Evolutionary conservation across 495 filamentous ascomycete species (phyloP).

Genomic region (Penicillium diatomitis): DNA sequence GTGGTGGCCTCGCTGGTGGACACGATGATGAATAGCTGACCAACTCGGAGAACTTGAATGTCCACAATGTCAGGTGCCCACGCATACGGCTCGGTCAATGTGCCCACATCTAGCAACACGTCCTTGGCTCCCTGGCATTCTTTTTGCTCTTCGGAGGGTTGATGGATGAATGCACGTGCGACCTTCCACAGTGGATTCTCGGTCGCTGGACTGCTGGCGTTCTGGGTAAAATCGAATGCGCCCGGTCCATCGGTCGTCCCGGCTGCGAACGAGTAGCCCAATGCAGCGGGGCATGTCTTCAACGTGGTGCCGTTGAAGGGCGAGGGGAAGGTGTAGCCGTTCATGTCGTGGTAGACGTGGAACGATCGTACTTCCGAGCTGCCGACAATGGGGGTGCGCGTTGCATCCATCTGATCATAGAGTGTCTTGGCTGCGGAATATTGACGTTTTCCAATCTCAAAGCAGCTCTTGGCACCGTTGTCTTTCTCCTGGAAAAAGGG

Average conservation of each 20-base stretch:
- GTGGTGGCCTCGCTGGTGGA: constrained; percentile 88
- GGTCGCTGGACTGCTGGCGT: constrained; percentile 62
- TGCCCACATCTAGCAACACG: constrained; percentile 83
- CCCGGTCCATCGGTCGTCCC: constrained; percentile 93
- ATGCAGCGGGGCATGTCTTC: constrained; percentile 77
- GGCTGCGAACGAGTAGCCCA: constrained; percentile 90
- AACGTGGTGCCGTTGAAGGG: constrained; percentile 62
- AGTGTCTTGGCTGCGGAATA: constrained; percentile 53
- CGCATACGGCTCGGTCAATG: constrained; percentile 66
- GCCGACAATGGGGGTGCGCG: constrained; percentile 41
- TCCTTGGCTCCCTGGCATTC: constrained; percentile 79
- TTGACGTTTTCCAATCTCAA: constrained; percentile 62
- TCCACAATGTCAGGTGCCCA: constrained; percentile 95
- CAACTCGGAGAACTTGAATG: constrained; percentile 79
- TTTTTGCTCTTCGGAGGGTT: constrained; percentile 60
- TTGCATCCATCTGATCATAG: constrained; percentile 44
- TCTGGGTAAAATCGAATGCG: constrained; percentile 90
- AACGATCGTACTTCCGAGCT: constrained; percentile 55
- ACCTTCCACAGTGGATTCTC: constrained; percentile 71
- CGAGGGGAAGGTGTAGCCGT: constrained; percentile 61
- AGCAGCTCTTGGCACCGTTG: constrained; percentile 62
- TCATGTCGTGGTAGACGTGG: constrained; percentile 68
- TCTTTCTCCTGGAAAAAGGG: constrained; percentile 67
- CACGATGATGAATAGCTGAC: constrained; percentile 80
- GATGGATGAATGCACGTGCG: constrained; percentile 63